Evolutionary conservation across 1,139 yeast genomes (phyloP), one percentile per base, ranked within the genome.

Genomic region (Yamadazyma membranifaciens): DNA sequence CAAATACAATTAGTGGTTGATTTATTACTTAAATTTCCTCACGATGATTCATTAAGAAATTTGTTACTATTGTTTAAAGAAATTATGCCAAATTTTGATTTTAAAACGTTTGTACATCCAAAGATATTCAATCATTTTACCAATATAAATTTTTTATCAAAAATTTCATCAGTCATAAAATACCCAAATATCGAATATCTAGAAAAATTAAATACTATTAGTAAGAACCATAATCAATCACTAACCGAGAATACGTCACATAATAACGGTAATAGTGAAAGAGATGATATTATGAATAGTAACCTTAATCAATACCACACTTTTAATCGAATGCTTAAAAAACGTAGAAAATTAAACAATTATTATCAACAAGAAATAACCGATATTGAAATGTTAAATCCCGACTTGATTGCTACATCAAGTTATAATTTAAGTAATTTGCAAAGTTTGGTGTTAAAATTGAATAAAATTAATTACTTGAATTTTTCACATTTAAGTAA

Each of bases 1-100:
- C 72, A 68, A 37, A 57, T 66, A 5, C 59, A 62, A 39, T 46
- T 57, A 28, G 64, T 64, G 14, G 59, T 60, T 2, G 73, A 65
- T 35, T 50, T 70, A 31, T 54, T 52, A 31, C 39, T 45, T 4
- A 58, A 63, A 39, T 69, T 67, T 43, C 75, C 76, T 1, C 45
- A 55, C 26, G 75, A 70, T 43, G 57, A 56, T 4, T 51, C 60
- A 13, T 53, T 70, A 33, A 54, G 50, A 33, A 49, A 54, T 12
- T 45, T 67, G 17, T 40, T 67, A 15, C 49, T 56, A 1, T 42
- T 59, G 6, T 62, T 64, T 43, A 55, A 52, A 37, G 45, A 51
- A n/a, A 25, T 58, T 9, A 50, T 56, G 6, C 67, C 69, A 0
- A 46, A 41, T 2, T 37, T 64, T 17, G 62, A 62, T 41, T 51